These are phyloP conservation scores for Trichoderma cornu-damae DNA, from an alignment of 2,329 filamentous ascomycete species.

Conservation along the genomic window DNA sequence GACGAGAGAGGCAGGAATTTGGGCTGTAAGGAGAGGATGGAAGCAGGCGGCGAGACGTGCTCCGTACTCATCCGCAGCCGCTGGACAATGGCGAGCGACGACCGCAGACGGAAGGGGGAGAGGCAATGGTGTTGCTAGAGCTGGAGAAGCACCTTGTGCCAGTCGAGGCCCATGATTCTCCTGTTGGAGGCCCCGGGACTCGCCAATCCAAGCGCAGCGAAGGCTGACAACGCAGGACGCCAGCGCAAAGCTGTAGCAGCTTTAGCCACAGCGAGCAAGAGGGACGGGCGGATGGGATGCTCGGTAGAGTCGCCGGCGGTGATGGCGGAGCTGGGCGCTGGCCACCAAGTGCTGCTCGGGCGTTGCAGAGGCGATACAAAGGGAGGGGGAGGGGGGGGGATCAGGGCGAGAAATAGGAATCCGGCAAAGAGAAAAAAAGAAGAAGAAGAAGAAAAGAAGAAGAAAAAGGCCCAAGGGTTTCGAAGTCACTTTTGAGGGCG, in stretches of 20 bases:
- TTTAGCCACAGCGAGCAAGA: neutral
- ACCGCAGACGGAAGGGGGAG: slow-evolving; percentile 13
- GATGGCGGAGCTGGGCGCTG: neutral
- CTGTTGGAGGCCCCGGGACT: slow-evolving; percentile 14
- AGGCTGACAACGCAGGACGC: slow-evolving; percentile 18
- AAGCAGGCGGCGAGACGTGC: slow-evolving; percentile 13
- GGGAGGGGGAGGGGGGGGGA: neutral
- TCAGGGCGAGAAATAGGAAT: neutral
- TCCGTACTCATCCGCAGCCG: slow-evolving; percentile 28
- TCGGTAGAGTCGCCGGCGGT: neutral
- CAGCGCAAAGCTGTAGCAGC: slow-evolving; percentile 12
- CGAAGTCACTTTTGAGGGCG: slow-evolving; percentile 5
- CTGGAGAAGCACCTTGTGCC: slow-evolving; percentile 24
- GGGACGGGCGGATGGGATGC: neutral
- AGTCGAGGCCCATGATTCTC: slow-evolving; percentile 35
- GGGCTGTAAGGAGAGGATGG: slow-evolving; percentile 14
- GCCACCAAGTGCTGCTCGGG: neutral
- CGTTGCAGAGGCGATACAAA: neutral
- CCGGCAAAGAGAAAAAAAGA: too few relatives aligned
- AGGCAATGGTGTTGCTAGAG: slow-evolving; percentile 22
- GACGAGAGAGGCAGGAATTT: slow-evolving; percentile 20
- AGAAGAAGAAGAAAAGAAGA: too few relatives aligned
- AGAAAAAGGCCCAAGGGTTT: neutral
- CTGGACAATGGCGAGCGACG: slow-evolving; percentile 8
- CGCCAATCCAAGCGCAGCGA: slow-evolving; percentile 16